A percentile compares a stretch with the other conserved stretches of the same genome.
phyloP scores from a whole-genome alignment of 805 yeast genomes.

The Myxozyma udenii region DNA sequence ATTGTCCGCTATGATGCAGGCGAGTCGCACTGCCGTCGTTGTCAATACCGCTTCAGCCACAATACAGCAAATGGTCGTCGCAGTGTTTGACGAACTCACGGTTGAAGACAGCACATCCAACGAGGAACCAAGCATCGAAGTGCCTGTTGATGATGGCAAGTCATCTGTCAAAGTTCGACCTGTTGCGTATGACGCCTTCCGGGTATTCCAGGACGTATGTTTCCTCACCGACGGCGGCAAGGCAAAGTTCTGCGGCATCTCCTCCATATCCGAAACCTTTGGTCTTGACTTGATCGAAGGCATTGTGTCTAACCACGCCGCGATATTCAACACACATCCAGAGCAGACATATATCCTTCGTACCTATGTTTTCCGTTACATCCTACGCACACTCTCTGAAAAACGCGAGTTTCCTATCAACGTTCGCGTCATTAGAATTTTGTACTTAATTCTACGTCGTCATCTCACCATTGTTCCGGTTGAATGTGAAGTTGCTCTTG shows the following conservation, averaged over 20 bases:
- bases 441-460: slow-evolving; percentile 58
- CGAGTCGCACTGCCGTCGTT: slow-evolving; percentile 71
- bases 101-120: slow-evolving; percentile 9
- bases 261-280: slow-evolving; percentile 56
- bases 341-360: slow-evolving; percentile 69
- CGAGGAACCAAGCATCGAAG: slow-evolving; percentile 24
- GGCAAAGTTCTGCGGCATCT: slow-evolving; percentile 53
- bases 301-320: slow-evolving; percentile 60
- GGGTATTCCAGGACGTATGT: slow-evolving; percentile 71
- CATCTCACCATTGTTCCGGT: slow-evolving; percentile 61
- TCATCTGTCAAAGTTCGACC: slow-evolving; percentile 32
- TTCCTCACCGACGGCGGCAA: slow-evolving; percentile 57
- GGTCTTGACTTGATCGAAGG: slow-evolving; percentile 84
- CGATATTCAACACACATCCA: slow-evolving; percentile 52
- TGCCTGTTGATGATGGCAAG: slow-evolving; percentile 31
- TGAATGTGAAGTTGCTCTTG: slow-evolving; percentile 78
- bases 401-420: slow-evolving; percentile 62
- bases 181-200: slow-evolving; percentile 64
- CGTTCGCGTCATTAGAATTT: slow-evolving; percentile 71
- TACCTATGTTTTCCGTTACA: slow-evolving; percentile 68
- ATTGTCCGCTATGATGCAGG: slow-evolving; percentile 70
- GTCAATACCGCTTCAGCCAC: slow-evolving; percentile 91
- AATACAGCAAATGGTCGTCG: slow-evolving; percentile 75
- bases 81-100: slow-evolving; percentile 65
- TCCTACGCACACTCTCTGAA: slow-evolving; percentile 62